Base-by-base conservation (phyloP, 1,139 yeast species). In the Komagataea norvegica region DNA sequence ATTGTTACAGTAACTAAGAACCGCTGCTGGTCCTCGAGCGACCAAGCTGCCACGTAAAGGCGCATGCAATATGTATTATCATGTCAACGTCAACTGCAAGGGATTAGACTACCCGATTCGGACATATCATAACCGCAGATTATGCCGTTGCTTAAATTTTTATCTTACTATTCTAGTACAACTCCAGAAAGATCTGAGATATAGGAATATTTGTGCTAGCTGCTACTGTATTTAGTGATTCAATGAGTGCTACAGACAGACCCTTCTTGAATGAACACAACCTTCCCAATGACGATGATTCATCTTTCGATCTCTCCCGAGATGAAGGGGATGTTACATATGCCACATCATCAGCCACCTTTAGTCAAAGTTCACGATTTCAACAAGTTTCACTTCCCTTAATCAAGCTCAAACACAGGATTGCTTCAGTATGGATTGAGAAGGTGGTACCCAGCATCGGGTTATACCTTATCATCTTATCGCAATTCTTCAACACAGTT, bases 401-500 rank as follows among this genome's bases (percentile, higher is more conserved):
- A 4, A 8, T 30, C 5, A 35, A 26, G 14, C 13, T 29, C 8
- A 31, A 22, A 19, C 31, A 22, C 15, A 22, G 28, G 8, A 6
- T 34, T 7, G 8, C 24, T 19, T 7, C 14, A 1, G 15, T 41
- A 10, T 44, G 42, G 33, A 4, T 15, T 2, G 19, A 26, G 4
- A 41, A 39, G 8, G 14, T 50, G 3, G 34, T 40, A 22, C 55
- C 55, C 37, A 51, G 48, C 34, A 31, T 52, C 13, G 77, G 81
- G 38, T 44, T 70, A 37, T 43, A 63, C 25, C 55, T 78, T 36
- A 58, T 74, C 36, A 54, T 75, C n/a, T 40, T 71, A 8, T 70
- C 85, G 1, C 93, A 83, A 54, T 65, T 84, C 35, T 81, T 81
- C 65, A 84, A 70, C 57, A 76, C 89, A 5, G 59, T 79, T 30